Base-by-base conservation (phyloP, 2,329 filamentous ascomycete species). In the Calonectria henricotiae region DNA sequence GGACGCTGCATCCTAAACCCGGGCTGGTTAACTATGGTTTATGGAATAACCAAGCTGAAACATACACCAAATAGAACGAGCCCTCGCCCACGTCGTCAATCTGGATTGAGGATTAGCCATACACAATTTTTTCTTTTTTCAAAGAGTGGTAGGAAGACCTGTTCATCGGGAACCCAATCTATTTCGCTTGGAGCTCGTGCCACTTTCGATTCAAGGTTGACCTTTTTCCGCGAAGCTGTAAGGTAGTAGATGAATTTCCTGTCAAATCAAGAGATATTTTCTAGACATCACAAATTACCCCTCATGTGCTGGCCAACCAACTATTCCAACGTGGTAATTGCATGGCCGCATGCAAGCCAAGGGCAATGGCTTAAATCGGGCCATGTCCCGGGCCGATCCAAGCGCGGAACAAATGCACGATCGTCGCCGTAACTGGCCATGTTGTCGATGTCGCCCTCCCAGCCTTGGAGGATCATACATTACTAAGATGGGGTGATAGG, bases 61-160 rank as follows among this genome's bases (percentile, higher is more conserved):
- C 43, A 8, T 46, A 61, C 55, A 27, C 39, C 55, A n/a, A 27
- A 43, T 9, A 23, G 55, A 61, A 61, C 11, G 37, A 61, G 12
- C 43, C 55, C 0, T 15, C 13, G 13, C 43, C 55, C 6, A n/a
- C 6, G 11, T 55, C 12, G 12, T 55, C 4, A 8, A 39, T 3
- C 51, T 55, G 8, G 3, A 25, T 12, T 7, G 12, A 5, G 11
- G 5, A 35, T 55, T 17, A 55, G 51, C 12, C 3, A 25, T 13
- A 11, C 2, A n/a, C 5, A 1, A 20, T 20, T 20, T 20, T 20
- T 7, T n/a, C n/a, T n/a, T 4, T 4, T 11, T 39, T n/a, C 7
- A 4, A 23, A 23, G n/a, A 30, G 20, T 3, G 27, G 13, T 23
- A 37, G 35, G 7, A 9, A 23, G 23, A 55, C 51, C 51, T 55